Evolutionary conservation across 805 yeast species (phyloP).

Genomic region (Starmerella sirachaensis): DNA sequence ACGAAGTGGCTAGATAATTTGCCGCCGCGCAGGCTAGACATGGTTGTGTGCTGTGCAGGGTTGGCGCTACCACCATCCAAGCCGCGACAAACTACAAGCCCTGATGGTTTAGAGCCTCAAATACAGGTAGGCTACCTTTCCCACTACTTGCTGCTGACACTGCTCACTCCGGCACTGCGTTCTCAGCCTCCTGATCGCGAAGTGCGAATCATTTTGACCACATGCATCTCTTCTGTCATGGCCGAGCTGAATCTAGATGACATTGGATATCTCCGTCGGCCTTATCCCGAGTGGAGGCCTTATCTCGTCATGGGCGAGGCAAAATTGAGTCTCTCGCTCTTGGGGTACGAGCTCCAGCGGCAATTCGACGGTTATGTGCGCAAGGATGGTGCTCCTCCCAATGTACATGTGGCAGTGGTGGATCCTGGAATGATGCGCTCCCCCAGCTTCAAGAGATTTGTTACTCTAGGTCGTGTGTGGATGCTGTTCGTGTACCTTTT

Average conservation of each 20-base stretch:
- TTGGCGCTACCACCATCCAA: conserved; percentile 61
- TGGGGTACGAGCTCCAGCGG: conserved; percentile 69
- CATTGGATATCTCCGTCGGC: conserved; percentile 40
- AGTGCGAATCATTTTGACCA: conserved; percentile 66
- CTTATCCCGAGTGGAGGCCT: conserved; percentile 52
- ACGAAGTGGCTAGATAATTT: conserved; percentile 85
- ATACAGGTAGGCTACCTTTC: conserved; percentile 71
- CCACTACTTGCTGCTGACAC: conserved; percentile 66
- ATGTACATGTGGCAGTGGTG: conserved; percentile 58
- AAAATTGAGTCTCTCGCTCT: conserved; percentile 61
- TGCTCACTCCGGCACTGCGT: conserved; percentile 71
- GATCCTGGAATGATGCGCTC: conserved; percentile 92
- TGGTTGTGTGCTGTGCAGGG: conserved; percentile 78
- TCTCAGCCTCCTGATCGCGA: conserved; percentile 93
- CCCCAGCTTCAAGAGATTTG: conserved; percentile 73
- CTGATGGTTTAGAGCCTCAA: conserved; percentile 80
- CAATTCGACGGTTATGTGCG: conserved; percentile 47
- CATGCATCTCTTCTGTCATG: conserved; percentile 66
- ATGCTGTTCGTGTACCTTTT: conserved; percentile 51
- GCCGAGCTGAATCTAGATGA: conserved; percentile 54
- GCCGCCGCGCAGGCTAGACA: conserved; percentile 86
- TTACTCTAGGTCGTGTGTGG: conserved; percentile 44
- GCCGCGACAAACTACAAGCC: conserved; percentile 46
- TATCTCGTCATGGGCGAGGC: conserved; percentile 74
- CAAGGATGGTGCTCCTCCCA: conserved; percentile 54